Evolutionary conservation across 2,329 filamentous ascomycete genomes (phyloP).

Genomic region (Talaromyces sp.): DNA sequence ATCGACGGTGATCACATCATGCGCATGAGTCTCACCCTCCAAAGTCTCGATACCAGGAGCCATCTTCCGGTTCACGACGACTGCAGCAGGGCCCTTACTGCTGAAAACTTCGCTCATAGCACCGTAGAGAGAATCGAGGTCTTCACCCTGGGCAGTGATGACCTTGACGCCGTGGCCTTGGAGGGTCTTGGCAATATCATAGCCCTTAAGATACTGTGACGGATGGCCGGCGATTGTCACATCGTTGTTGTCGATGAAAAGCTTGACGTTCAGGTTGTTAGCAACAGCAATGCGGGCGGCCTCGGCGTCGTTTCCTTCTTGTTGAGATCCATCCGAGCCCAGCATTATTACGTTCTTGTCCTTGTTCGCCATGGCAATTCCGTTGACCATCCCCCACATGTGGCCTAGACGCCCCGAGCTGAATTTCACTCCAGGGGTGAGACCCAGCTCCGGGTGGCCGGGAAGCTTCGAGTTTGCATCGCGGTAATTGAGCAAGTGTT

Average conservation of each 20-base stretch:
- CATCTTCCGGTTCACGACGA: slow-evolving; percentile 30
- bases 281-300: slow-evolving; percentile 35
- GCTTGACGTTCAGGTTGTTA: slow-evolving; percentile 32
- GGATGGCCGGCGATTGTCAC: slow-evolving; percentile 38
- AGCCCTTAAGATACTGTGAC: slow-evolving; percentile 35
- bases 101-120: slow-evolving; percentile 28
- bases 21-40: slow-evolving; percentile 30
- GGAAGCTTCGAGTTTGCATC: slow-evolving; percentile 36
- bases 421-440: slow-evolving; percentile 36
- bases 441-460: slow-evolving; percentile 35
- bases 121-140: slow-evolving; percentile 31
- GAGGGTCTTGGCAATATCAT: slow-evolving; percentile 26
- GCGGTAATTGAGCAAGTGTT: slow-evolving; percentile 38
- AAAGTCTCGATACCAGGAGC: slow-evolving; percentile 32
- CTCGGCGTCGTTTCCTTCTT: slow-evolving; percentile 39
- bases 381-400: slow-evolving; percentile 37
- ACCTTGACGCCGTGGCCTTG: slow-evolving; percentile 34
- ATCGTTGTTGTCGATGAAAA: slow-evolving; percentile 38
- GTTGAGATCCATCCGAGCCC: slow-evolving; percentile 38
- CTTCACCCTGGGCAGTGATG: slow-evolving; percentile 30
- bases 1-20: slow-evolving; percentile 36
- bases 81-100: slow-evolving; percentile 29
- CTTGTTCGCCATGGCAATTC: slow-evolving; percentile 32
- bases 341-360: slow-evolving; percentile 33
- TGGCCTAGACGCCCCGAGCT: slow-evolving; percentile 37